Percentiles rank a stretch among this genome's conserved stretches.
These are phyloP conservation scores for Oenanthe javanica DNA, from an alignment of 140 eudicot genomes.

Conservation along the genomic window DNA sequence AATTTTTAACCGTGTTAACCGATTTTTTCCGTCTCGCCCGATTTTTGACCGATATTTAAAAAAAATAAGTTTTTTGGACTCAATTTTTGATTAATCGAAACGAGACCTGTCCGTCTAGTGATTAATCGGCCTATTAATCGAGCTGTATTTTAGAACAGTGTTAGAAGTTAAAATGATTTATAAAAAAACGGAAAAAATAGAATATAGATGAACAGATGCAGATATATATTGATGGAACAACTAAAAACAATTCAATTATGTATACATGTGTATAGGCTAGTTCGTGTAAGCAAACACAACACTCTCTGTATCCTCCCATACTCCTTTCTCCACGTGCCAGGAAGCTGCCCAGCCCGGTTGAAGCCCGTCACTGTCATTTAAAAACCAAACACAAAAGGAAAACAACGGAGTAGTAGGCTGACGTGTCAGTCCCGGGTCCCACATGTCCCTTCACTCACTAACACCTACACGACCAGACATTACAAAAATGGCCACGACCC, in stretches of 20 bases:
- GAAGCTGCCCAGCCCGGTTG: conserved; percentile 18
- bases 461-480: not conserved
- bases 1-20: too few relatives aligned
- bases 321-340: not conserved
- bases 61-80: too few relatives aligned
- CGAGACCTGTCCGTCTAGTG: too few relatives aligned
- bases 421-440: conserved; percentile 3
- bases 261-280: not conserved
- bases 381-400: conserved; percentile 21
- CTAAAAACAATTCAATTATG: not conserved
- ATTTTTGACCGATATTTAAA: too few relatives aligned
- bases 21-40: too few relatives aligned
- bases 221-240: not conserved
- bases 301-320: not conserved
- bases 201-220: not conserved
- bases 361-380: conserved; percentile 20
- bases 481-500: not conserved
- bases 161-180: too few relatives aligned
- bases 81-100: too few relatives aligned
- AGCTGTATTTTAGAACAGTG: too few relatives aligned
- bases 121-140: too few relatives aligned
- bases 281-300: not conserved
- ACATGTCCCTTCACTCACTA: not conserved
- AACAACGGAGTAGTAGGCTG: conserved; percentile 25
- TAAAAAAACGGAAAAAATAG: too few relatives aligned